Evolutionary conservation across 169 alveolate species (phyloP), one percentile per base, ranked within the genome.

Genomic region (Fabrea salina): DNA sequence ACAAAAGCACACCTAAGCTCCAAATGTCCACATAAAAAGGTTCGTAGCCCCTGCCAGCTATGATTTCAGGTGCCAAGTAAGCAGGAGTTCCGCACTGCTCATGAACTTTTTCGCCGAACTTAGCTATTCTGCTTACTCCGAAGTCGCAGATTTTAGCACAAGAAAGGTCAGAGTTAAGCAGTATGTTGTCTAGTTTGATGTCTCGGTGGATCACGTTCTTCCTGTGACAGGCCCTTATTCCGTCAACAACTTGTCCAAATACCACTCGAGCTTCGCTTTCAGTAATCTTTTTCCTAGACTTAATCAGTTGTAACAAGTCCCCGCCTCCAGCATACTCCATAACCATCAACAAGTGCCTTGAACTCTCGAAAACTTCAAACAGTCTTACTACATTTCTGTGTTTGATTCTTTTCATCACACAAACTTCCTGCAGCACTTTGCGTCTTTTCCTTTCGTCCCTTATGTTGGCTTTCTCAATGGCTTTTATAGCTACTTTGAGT

Each of bases 291-390:
- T 76, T 82, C 5, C 85, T 56, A 64, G 75, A 79, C 67, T 82
- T 83, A 19, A 89, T 85, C 75, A 80, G 82, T 25, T 81, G 76
- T 32, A 89, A 79, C 51, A 89, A 59, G 71, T 89, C 94, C 32
- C 89, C 92, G 11, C 91, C 94, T n/a, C 90, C 82, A 5, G 91
- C 89, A 83, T 86, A 89, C 56, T 89, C 94, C 94, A 89, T 86
- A 7, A 86, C 92, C 70, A 89, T 82, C 37, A 89, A 59, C 39
- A 89, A 54, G 74, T 89, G 92, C 30, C 72, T 85, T 25, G 82
- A 66, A 49, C 87, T 82, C 79, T 89, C 94, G 75, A 89, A 89
- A 11, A 86, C 92, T 40, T 85, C 91, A 8, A 75, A 40, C 5
- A 85, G 33, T 75, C 76, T 79, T 30, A 85, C 76, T n/a, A 85